Evolutionary conservation across 2,329 filamentous ascomycete genomes (phyloP).

Genomic region (Aspergillus sp.): DNA sequence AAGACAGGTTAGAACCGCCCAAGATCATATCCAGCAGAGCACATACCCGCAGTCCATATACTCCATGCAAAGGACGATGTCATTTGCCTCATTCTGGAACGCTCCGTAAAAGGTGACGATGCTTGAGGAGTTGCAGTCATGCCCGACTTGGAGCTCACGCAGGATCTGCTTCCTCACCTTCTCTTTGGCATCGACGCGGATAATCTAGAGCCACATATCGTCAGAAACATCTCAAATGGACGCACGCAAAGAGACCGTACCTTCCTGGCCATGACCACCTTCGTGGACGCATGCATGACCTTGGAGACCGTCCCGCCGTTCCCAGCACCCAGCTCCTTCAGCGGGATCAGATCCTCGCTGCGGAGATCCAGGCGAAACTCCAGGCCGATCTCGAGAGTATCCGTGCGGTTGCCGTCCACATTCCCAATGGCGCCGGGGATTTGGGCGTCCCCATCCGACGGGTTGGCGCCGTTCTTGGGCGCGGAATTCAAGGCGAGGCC

Average conservation of each 20-base stretch:
- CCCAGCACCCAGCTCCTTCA: conserved; percentile 90
- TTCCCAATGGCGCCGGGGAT: conserved; percentile 51
- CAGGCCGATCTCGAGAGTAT: conserved; percentile 86
- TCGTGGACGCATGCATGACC: conserved; percentile 87
- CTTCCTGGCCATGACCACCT: conserved; percentile 97
- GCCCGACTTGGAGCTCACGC: conserved; percentile 94
- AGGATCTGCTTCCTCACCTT: conserved; percentile 96
- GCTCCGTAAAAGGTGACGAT: conserved; percentile 98
- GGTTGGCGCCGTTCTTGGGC: conserved; percentile 57
- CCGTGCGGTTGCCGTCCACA: conserved; percentile 50
- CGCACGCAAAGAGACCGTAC: conserved; percentile 40
- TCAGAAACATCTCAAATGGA: conserved; percentile 3
- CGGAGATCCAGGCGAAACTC: conserved; percentile 91
- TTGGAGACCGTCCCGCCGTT: conserved; percentile 99
- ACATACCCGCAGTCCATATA: conserved; percentile 98
- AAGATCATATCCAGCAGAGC: neutral
- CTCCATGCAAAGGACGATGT: conserved; percentile 99
- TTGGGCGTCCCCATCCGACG: conserved; percentile 62
- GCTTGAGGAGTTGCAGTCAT: conserved; percentile 91
- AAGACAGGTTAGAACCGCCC: neutral
- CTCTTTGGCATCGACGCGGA: conserved; percentile 95
- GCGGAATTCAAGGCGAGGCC: conserved; percentile 78
- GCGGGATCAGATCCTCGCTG: conserved; percentile 81
- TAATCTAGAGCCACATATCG: conserved; percentile 56
- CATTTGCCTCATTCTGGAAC: conserved; percentile 90